These are phyloP conservation scores for Salicornia ramosissima DNA, from an alignment of 148 eudicot genomes.

Conservation along the genomic window DNA sequence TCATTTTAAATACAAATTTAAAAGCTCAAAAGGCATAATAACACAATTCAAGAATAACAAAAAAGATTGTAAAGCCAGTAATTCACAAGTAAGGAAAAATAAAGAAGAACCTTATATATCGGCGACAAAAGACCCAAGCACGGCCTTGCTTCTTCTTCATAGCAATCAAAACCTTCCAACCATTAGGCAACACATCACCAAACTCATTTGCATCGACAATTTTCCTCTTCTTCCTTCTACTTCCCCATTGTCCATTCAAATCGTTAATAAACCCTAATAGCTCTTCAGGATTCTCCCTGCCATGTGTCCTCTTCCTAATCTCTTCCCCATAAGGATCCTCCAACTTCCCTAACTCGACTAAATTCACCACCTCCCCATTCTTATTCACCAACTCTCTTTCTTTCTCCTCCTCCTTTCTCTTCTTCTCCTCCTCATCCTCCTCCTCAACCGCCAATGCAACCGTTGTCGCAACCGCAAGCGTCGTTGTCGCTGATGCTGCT, in stretches of 20 bases:
- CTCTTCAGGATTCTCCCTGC: constrained; percentile 51
- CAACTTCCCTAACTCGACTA: constrained; percentile 40
- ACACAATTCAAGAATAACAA: not conserved
- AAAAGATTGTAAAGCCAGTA: not conserved
- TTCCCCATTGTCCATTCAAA: constrained; percentile 82
- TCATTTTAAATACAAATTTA: too few relatives aligned
- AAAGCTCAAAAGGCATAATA: too few relatives aligned
- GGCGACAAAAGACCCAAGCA: constrained; percentile 67
- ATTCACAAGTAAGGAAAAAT: not conserved
- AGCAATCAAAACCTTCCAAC: constrained; percentile 69
- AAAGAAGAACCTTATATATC: constrained; percentile 58
- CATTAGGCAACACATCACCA: constrained; percentile 71
- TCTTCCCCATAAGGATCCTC: constrained; percentile 62
- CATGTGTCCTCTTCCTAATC: constrained; percentile 48
- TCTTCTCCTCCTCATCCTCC: constrained; percentile 24
- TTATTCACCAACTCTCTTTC: constrained; percentile 57
- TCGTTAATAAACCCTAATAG: constrained; percentile 59
- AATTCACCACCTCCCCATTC: constrained; percentile 55
- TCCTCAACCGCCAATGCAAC: constrained; percentile 28
- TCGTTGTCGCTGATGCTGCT: not conserved
- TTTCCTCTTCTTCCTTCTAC: constrained; percentile 81
- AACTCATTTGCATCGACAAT: constrained; percentile 71
- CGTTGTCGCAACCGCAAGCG: not conserved
- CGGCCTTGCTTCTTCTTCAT: constrained; percentile 72
- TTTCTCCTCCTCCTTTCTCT: constrained; percentile 25